These are phyloP conservation scores for Diaporthe nobilis DNA, from an alignment of 2,329 filamentous ascomycete genomes.

Conservation along the genomic window DNA sequence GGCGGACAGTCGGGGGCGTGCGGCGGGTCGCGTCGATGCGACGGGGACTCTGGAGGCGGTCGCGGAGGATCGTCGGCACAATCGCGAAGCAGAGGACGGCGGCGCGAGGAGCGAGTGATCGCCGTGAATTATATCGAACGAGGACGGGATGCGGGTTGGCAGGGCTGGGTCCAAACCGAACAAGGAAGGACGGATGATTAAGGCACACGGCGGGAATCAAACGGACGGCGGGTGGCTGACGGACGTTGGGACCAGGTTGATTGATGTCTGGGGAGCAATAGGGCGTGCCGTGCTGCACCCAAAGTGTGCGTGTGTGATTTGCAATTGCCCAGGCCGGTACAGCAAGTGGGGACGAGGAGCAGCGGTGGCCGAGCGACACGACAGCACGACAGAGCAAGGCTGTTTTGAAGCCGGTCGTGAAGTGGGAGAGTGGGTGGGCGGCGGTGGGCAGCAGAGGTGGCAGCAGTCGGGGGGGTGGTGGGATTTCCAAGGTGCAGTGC, in stretches of 20 bases:
- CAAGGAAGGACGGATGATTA: slow-evolving; percentile 39
- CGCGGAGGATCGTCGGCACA: slow-evolving; percentile 40
- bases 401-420: slow-evolving; percentile 32
- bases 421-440: slow-evolving; percentile 28
- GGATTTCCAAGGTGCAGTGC: slow-evolving; percentile 8
- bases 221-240: slow-evolving; percentile 38
- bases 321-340: slow-evolving; percentile 9
- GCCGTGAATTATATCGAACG: slow-evolving; percentile 34
- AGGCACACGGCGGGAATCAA: slow-evolving; percentile 37
- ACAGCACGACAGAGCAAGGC: slow-evolving; percentile 33
- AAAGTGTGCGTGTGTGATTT: slow-evolving; percentile 1
- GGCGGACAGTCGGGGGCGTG: slow-evolving; percentile 34
- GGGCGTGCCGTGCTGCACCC: slow-evolving; percentile 13
- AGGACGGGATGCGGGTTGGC: slow-evolving; percentile 37
- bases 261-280: not conserved
- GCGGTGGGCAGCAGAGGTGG: slow-evolving; percentile 34
- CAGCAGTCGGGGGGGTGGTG: slow-evolving; percentile 14
- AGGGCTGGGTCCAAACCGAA: slow-evolving; percentile 37
- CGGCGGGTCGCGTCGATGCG: slow-evolving; percentile 38
- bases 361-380: slow-evolving; percentile 27
- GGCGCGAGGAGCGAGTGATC: slow-evolving; percentile 39
- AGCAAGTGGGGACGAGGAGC: slow-evolving; percentile 5
- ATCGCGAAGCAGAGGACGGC: slow-evolving; percentile 17
- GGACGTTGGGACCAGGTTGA: slow-evolving; percentile 36
- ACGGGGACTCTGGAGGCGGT: slow-evolving; percentile 34